These are phyloP conservation scores for Vigna unguiculata DNA, from an alignment of 306 rosid genomes.

Conservation along the genomic window DNA sequence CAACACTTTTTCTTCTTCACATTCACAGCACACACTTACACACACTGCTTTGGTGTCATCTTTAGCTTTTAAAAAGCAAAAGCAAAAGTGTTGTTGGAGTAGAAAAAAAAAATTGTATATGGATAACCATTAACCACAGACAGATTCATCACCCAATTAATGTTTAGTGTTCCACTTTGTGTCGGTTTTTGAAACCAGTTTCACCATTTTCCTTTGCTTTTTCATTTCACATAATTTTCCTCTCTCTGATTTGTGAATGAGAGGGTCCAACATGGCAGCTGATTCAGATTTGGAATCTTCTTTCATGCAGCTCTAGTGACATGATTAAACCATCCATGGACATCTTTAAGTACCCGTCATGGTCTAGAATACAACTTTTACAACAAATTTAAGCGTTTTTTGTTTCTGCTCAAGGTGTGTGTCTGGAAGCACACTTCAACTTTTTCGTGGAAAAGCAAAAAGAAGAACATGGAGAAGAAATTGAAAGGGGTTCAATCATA, in stretches of 20 bases:
- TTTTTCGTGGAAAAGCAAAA: conserved; percentile 23
- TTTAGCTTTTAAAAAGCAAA: conserved; percentile 75
- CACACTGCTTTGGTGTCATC: conserved; percentile 54
- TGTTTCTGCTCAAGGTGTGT: neutral
- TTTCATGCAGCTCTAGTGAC: conserved; percentile 24
- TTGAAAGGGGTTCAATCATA: neutral
- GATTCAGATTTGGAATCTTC: conserved; percentile 44
- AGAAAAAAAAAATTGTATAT: conserved; percentile 35
- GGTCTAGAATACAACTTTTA: neutral
- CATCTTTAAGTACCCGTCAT: conserved; percentile 12
- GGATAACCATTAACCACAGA: conserved; percentile 62
- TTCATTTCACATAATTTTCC: neutral
- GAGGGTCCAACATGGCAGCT: conserved; percentile 41
- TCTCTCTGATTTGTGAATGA: conserved; percentile 10
- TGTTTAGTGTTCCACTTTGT: conserved; percentile 22
- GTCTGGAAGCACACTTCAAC: neutral
- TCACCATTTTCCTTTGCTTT: conserved; percentile 33
- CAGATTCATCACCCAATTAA: conserved; percentile 59
- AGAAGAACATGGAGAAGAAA: neutral
- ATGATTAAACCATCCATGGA: conserved; percentile 38
- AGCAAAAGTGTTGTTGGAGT: conserved; percentile 60
- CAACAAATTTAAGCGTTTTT: conserved; percentile 5
- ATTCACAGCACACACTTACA: conserved; percentile 39
- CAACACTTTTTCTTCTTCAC: conserved; percentile 20
- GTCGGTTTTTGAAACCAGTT: conserved; percentile 47